Evolutionary conservation across 257 asterid genomes (phyloP).

Genomic region (Solanum dulcamara): DNA sequence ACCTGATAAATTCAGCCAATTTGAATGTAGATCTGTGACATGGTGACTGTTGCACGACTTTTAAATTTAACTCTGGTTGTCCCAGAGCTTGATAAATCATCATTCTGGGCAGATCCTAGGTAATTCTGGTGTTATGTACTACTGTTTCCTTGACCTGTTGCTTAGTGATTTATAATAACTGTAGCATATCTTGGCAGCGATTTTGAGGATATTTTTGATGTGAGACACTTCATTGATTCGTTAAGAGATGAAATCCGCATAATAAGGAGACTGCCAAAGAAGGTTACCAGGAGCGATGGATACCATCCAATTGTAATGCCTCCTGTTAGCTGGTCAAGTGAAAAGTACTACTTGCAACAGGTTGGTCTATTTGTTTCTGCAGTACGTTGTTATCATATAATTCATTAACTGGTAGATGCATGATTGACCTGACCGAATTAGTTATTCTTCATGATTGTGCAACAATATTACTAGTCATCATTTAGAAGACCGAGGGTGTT

Average conservation of each 20-base stretch:
- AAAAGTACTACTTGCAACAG: slow-evolving; percentile 87
- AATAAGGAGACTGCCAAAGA: slow-evolving; percentile 70
- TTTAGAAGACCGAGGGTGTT: not conserved
- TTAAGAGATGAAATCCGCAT: slow-evolving; percentile 78
- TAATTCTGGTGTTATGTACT: slow-evolving; percentile 13
- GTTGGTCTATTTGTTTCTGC: slow-evolving; percentile 19
- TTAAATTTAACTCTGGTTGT: slow-evolving; percentile 82
- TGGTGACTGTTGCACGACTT: slow-evolving; percentile 85
- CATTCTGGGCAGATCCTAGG: slow-evolving; percentile 99
- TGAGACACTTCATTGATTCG: slow-evolving; percentile 74
- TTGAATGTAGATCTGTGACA: slow-evolving; percentile 81
- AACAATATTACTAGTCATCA: not conserved
- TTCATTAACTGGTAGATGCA: not conserved
- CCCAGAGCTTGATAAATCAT: slow-evolving; percentile 92
- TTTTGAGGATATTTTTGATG: slow-evolving; percentile 81
- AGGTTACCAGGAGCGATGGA: slow-evolving; percentile 38
- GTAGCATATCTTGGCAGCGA: slow-evolving; percentile 28
- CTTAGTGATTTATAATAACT: not conserved
- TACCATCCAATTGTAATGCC: slow-evolving; percentile 66
- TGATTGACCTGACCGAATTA: not conserved
- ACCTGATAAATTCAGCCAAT: not conserved
- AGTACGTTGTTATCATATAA: not conserved
- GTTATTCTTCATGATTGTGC: not conserved
- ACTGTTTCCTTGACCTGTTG: not conserved
- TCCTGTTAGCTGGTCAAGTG: slow-evolving; percentile 94